Conservation (phyloP, 768 basidiomycete species). For the Termitomyces sp. region DNA sequence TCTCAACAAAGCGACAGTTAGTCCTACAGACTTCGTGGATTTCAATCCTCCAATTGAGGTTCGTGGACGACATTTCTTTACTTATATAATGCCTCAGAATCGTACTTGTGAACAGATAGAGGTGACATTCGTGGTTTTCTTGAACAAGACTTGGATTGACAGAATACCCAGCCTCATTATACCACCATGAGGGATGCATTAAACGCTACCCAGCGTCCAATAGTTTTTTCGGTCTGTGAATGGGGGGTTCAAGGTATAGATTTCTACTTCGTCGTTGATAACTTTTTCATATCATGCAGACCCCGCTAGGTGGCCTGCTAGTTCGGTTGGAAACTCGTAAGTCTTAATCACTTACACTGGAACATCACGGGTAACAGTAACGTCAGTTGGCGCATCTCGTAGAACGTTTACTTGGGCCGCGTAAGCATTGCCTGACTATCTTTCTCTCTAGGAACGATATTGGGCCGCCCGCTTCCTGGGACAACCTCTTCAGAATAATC, state of each 20-base stretch:
- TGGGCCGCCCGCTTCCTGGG: conserved; percentile 42
- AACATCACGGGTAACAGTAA: background rate
- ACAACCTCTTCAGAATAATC: conserved; percentile 44
- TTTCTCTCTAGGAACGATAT: conserved; percentile 34
- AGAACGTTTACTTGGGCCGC: conserved; percentile 6
- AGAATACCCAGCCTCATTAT: conserved; percentile 32
- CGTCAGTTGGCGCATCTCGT: conserved; percentile 41
- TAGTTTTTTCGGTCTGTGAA: conserved; percentile 48
- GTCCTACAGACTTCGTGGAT: conserved; percentile 40
- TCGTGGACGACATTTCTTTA: conserved; percentile 4
- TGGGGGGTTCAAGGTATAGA: conserved; percentile 38
- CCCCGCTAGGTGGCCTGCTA: conserved; percentile 46
- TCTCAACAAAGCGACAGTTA: conserved; percentile 19
- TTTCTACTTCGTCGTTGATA: no score
- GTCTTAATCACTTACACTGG: background rate
- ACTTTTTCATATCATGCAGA: conserved; percentile 19
- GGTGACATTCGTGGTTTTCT: conserved; percentile 16
- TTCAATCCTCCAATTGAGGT: conserved; percentile 38
- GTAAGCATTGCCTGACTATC: background rate
- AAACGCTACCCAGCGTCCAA: conserved; percentile 35
- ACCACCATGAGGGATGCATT: conserved; percentile 43
- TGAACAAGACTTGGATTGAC: background rate
- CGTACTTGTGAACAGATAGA: conserved; percentile 23
- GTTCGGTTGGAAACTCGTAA: conserved; percentile 41
- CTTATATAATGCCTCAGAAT: background rate